Base-by-base conservation (phyloP, 2,329 filamentous ascomycete genomes). In the Fusarium nisikadoi region DNA sequence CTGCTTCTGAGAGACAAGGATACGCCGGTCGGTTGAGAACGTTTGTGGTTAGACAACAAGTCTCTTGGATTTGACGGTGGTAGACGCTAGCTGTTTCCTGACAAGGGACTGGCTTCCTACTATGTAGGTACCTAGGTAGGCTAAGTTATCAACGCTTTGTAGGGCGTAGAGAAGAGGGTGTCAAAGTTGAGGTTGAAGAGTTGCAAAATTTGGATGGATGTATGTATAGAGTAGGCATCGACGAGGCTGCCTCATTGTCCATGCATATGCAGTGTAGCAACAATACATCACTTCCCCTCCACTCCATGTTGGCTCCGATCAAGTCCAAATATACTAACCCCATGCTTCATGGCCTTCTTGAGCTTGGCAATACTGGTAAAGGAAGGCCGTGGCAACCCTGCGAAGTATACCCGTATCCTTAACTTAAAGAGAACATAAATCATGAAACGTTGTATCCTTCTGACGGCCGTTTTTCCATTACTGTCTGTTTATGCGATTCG, bases 1-100 rank as follows among this genome's bases (percentile, higher is more conserved):
- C 12, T 39, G 49, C 49, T 39, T 53, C 49, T 53, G 23, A 47
- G 54, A 60, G 42, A 39, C 70, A 65, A 59, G 73, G 74, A 69
- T 58, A 62, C 53, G 60, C 73, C 39, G 27, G 66, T 36, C 74
- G 70, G 74, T 55, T 53, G 65, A 73, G 56, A 65, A 75, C 71
- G 73, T 60, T 76, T 76, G 38, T 33, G 70, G 74, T 57, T 75
- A 75, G 72, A 47, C 39, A 39, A 68, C 45, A 47, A 59, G 72
- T 52, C 58, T 54, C 16, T 65, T 20, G 45, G 39, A 62, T 63
- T 55, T 55, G 65, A 69, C 55, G 58, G 58, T 62, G 46, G 60
- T 55, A 49, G 45, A 63, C 71, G 64, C 74, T 76, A 75, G 55
- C 64, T 60, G 53, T 45, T 62, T 67, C 53, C 63, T 64, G 63